Percentiles rank a stretch among this genome's conserved stretches.
Evolutionary conservation across 192 early-diverging fungal genomes (phyloP).

Genomic region (Podila epicladia): DNA sequence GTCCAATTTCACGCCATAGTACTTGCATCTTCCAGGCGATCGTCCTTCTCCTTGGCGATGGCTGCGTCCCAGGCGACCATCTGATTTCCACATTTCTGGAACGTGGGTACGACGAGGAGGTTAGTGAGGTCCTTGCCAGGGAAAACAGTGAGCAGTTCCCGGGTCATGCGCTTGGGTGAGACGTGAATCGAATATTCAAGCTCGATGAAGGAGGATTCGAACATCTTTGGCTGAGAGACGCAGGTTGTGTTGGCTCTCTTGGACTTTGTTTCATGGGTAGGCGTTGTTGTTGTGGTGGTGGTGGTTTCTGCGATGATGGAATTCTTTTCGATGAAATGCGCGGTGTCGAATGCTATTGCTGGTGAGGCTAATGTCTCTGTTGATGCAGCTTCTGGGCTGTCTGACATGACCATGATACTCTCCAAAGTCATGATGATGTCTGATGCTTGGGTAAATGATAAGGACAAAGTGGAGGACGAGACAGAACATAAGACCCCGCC

Average conservation of each 20-base stretch:
- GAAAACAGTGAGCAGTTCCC: conserved; percentile 81
- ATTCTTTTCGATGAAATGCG: not conserved
- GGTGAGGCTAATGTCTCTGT: not conserved
- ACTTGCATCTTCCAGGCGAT: conserved; percentile 78
- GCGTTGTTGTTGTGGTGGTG: no score
- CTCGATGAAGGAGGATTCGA: conserved; percentile 16
- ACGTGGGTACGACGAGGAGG: conserved; percentile 82
- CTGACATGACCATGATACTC: not conserved
- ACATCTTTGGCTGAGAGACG: conserved; percentile 23
- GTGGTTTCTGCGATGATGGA: not conserved
- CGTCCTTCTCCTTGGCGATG: conserved; percentile 85
- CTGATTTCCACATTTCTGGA: conserved; percentile 79
- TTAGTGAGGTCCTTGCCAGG: conserved; percentile 60
- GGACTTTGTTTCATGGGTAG: not conserved
- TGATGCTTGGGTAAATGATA: not conserved
- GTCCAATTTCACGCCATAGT: no score
- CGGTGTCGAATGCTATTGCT: not conserved
- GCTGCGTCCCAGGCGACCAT: conserved; percentile 77
- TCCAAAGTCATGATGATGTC: not conserved
- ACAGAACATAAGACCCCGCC: not conserved
- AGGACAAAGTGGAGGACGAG: not conserved
- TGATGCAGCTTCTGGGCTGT: not conserved
- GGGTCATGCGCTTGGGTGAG: conserved; percentile 60
- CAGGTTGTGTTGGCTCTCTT: conserved; percentile 3
- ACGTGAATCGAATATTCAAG: conserved; percentile 61